These are phyloP conservation scores for Entomortierella lignicola DNA, from an alignment of 192 early-diverging fungal genomes.

Conservation along the genomic window DNA sequence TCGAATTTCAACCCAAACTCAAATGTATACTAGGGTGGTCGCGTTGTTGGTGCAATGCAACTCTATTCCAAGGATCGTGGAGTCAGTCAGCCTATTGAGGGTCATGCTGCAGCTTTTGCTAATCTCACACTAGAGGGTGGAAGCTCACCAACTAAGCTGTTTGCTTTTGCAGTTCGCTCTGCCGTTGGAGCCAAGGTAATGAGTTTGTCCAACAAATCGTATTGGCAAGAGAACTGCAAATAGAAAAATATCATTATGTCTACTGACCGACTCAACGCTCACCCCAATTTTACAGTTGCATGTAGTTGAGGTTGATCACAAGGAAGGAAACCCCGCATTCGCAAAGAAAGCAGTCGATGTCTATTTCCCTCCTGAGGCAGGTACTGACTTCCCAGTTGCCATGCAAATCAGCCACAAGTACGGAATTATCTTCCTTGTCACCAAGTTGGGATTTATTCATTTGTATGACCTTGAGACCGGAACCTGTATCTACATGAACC, in stretches of 20 bases:
- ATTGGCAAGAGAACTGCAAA: neutral
- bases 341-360: conserved; percentile 93
- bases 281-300: conserved; percentile 63
- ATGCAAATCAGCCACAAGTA: conserved; percentile 97
- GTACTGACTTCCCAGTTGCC: conserved; percentile 94
- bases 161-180: conserved; percentile 91
- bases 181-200: conserved; percentile 83
- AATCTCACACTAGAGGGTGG: conserved; percentile 79
- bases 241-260: neutral
- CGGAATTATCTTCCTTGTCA: conserved; percentile 94
- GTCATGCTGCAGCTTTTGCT: conserved; percentile 96
- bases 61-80: conserved; percentile 93
- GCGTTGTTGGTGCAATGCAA: conserved; percentile 97
- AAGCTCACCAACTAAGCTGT: conserved; percentile 83
- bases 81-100: conserved; percentile 95
- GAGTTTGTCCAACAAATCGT: neutral
- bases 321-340: conserved; percentile 90
- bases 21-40: conserved; percentile 66
- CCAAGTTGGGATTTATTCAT: conserved; percentile 98
- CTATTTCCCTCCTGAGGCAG: conserved; percentile 97
- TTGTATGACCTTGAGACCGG: conserved; percentile 96
- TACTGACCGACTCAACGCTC: neutral
- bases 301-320: conserved; percentile 96
- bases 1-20: neutral
- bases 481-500: conserved; percentile 96